phyloP scores from a whole-genome alignment of 169 alveolate species.

The Cyclospora cayetanensis region DNA sequence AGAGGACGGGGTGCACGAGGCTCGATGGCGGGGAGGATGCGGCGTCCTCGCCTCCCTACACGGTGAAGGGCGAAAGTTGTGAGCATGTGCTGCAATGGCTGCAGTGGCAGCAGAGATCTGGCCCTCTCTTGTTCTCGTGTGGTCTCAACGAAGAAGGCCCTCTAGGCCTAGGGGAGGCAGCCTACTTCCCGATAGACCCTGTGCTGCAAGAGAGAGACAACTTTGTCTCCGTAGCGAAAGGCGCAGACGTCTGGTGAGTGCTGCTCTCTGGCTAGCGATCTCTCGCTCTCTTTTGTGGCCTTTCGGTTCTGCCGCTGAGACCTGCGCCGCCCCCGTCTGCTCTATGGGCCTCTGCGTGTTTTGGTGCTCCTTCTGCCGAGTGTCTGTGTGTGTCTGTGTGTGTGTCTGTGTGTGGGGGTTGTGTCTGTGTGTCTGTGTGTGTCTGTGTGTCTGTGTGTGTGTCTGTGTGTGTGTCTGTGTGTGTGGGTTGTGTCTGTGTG shows the following conservation, averaged over 20 bases:
- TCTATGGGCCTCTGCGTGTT: not conserved
- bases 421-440: no score
- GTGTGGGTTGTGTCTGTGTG: no score
- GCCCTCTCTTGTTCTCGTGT: constrained; percentile 27
- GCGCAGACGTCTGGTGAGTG: constrained; percentile 59
- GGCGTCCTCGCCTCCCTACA: not conserved
- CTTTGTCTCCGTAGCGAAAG: not conserved
- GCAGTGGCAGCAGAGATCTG: constrained; percentile 43
- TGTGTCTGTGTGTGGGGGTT: no score
- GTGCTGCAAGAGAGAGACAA: constrained; percentile 50
- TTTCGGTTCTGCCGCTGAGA: constrained; percentile 10
- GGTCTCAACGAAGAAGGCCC: constrained; percentile 61
- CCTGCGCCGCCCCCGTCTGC: not conserved
- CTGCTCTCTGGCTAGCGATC: not conserved
- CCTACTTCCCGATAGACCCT: constrained; percentile 71
- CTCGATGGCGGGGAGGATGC: not conserved
- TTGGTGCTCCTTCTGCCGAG: not conserved
- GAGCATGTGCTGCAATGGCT: constrained; percentile 41
- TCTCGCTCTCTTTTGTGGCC: not conserved
- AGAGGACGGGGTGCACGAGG: not conserved
- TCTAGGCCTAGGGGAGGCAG: constrained; percentile 63
- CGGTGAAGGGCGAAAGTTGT: constrained; percentile 1
- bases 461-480: no score
- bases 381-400: no score
- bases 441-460: no score